phyloP scores from a whole-genome alignment of 2,329 filamentous ascomycete species.

The Alternaria hordeiaustralica region DNA sequence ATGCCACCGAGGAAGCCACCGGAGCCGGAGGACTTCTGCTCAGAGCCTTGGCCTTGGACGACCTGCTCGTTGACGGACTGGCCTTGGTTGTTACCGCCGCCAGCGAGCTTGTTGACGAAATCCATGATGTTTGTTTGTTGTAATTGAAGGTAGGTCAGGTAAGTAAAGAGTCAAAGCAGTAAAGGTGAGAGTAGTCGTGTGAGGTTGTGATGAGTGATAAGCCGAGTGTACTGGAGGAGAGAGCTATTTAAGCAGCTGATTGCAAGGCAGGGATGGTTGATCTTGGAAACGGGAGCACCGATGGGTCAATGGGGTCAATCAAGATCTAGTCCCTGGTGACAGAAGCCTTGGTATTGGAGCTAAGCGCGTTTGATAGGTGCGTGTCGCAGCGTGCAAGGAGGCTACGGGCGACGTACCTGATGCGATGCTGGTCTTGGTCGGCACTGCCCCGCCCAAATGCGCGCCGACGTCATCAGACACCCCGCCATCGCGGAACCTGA shows the following conservation, averaged over 20 bases:
- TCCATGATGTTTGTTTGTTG: conserved; percentile 47
- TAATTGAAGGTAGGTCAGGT: conserved; percentile 17
- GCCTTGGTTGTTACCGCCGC: conserved; percentile 44
- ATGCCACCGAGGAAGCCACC: conserved; percentile 65
- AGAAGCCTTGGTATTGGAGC: conserved; percentile 6
- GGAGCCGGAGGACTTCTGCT: conserved; percentile 35
- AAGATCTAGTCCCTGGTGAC: conserved; percentile 8
- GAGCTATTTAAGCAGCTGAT: conserved; percentile 20
- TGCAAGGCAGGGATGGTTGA: not conserved
- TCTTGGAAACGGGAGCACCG: conserved; percentile 1
- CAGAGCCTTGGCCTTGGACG: conserved; percentile 35
- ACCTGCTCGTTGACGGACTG: conserved; percentile 38
- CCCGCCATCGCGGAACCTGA: conserved; percentile 2
- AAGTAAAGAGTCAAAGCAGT: not conserved
- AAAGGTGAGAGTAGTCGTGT: not conserved
- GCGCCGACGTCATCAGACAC: conserved; percentile 12
- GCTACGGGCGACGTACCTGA: conserved; percentile 17
- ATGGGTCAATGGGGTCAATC: conserved; percentile 4
- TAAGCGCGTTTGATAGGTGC: not conserved
- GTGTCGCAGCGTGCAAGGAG: not conserved
- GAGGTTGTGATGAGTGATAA: conserved; percentile 4
- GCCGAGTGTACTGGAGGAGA: not conserved
- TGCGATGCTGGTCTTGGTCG: conserved; percentile 5
- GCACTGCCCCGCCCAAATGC: conserved; percentile 10
- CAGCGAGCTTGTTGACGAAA: conserved; percentile 56